Evolutionary conservation across 2,329 filamentous ascomycete genomes (phyloP).

Genomic region (Colletotrichum tabaci): DNA sequence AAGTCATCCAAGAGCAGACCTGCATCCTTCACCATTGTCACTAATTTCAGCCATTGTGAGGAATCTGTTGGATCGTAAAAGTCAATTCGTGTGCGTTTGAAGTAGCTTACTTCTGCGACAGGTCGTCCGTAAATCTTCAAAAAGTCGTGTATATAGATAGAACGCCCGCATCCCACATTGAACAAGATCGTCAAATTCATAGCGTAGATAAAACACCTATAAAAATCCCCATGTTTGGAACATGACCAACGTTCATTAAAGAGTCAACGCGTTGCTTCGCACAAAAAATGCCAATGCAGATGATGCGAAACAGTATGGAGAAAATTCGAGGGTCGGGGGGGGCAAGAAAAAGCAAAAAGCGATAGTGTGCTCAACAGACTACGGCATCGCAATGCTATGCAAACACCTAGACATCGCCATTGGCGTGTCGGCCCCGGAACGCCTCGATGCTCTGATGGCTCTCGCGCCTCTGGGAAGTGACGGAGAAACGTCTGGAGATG

Average conservation of each 20-base stretch:
- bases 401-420: conserved; percentile 4
- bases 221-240: background rate
- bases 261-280: conserved; percentile 3
- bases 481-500: conserved; percentile 24
- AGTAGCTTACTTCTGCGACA: conserved; percentile 4
- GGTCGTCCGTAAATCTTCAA: conserved; percentile 1
- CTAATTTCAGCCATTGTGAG: background rate
- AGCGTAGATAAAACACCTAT: conserved; percentile 8
- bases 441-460: conserved; percentile 28
- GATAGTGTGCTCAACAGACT: background rate
- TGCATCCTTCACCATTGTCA: background rate
- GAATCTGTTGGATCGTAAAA: background rate
- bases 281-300: conserved; percentile 20
- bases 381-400: background rate
- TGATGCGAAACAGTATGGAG: background rate
- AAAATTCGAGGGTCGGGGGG: background rate
- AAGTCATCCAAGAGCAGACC: too few species aligned
- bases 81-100: conserved; percentile 9
- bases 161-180: conserved; percentile 23
- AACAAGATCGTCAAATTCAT: background rate
- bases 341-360: background rate
- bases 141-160: conserved; percentile 10
- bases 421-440: conserved; percentile 21
- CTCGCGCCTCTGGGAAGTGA: conserved; percentile 28
- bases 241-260: conserved; percentile 13